These are phyloP conservation scores for Fraxinus anomala DNA, from an alignment of 257 asterid species.

Conservation along the genomic window DNA sequence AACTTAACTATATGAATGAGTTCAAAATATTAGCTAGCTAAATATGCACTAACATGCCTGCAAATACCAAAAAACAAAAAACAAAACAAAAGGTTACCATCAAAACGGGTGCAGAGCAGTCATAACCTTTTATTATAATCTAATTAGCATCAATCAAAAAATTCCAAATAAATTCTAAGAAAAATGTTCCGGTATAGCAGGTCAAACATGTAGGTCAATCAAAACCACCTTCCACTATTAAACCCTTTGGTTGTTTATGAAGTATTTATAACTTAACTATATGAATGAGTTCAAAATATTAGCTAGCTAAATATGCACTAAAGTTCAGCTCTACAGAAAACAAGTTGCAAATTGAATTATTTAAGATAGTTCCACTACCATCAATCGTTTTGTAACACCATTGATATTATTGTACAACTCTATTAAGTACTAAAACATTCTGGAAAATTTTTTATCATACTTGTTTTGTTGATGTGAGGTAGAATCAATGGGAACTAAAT, in stretches of 20 bases:
- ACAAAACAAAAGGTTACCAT: neutral
- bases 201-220: neutral
- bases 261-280: neutral
- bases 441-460: neutral
- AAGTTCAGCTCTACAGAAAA: neutral
- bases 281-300: neutral
- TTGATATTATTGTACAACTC: neutral
- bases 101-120: neutral
- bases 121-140: neutral
- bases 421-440: neutral
- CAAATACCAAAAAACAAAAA: neutral
- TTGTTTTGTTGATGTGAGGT: neutral
- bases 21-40: neutral
- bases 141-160: neutral
- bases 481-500: neutral
- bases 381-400: neutral
- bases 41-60: conserved; percentile 61
- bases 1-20: neutral
- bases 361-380: neutral
- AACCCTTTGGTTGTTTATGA: neutral
- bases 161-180: neutral
- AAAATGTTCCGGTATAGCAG: neutral
- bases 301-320: neutral
- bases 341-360: neutral
- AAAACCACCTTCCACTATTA: neutral